Percentiles rank a stretch among this genome's conserved stretches.
Evolutionary conservation across 768 basidiomycete genomes (phyloP).

Genomic region (Dendrothele bispora): DNA sequence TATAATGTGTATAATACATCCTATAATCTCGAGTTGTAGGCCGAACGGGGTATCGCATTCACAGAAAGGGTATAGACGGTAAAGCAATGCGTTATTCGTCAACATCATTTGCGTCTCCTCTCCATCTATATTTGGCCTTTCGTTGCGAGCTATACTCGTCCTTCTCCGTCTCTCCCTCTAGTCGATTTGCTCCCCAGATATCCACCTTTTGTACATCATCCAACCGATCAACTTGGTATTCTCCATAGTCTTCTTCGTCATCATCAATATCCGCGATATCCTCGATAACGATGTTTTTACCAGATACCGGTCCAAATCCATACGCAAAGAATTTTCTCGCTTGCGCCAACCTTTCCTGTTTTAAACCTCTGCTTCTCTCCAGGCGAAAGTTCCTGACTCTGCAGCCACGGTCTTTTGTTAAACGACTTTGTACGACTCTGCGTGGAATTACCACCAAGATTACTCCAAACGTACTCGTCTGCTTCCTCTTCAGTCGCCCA

Average conservation of each 20-base stretch:
- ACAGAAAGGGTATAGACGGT: too few species aligned
- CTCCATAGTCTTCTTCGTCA: constrained; percentile 12
- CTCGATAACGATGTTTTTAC: constrained; percentile 5
- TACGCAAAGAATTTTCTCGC: constrained; percentile 9
- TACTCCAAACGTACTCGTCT: neutral
- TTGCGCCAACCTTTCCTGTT: constrained; percentile 7
- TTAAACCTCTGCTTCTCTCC: constrained; percentile 6
- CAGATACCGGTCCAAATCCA: constrained; percentile 9
- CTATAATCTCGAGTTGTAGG: too few species aligned
- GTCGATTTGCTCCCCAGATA: constrained; percentile 1
- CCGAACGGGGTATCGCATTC: too few species aligned
- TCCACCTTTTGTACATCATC: constrained; percentile 5
- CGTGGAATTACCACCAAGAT: neutral
- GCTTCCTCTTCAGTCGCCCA: constrained; percentile 2
- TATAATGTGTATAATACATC: too few species aligned
- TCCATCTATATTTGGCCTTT: constrained; percentile 1
- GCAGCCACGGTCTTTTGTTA: constrained; percentile 5
- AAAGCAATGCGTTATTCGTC: too few species aligned
- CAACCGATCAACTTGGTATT: constrained; percentile 7
- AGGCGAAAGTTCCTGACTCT: neutral
- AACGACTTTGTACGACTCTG: too few species aligned
- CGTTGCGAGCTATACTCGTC: constrained; percentile 4
- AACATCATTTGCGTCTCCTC: too few species aligned
- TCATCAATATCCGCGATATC: constrained; percentile 10
- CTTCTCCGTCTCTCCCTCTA: constrained; percentile 4